Evolutionary conservation across 2,329 filamentous ascomycete genomes (phyloP).

Genomic region (Alternaria triticina): DNA sequence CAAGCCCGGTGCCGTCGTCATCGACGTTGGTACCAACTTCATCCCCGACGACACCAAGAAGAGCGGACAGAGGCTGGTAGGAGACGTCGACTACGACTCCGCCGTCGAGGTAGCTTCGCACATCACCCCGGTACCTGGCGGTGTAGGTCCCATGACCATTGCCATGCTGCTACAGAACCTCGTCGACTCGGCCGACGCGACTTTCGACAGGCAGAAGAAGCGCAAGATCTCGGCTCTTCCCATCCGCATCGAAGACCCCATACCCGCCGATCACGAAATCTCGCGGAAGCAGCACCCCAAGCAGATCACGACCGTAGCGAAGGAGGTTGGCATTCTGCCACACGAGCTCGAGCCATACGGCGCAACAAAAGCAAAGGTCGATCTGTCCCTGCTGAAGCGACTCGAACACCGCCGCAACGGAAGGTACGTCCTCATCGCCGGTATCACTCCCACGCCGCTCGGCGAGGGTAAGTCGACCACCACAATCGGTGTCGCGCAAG

Average conservation of each 20-base stretch:
- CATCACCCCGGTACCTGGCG: constrained; percentile 95
- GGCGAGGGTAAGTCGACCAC: constrained; percentile 99
- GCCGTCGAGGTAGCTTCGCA: constrained; percentile 85
- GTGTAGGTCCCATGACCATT: constrained; percentile 98
- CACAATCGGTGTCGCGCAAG: constrained; percentile 93
- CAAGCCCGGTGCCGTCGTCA: constrained; percentile 92
- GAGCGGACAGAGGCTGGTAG: constrained; percentile 88
- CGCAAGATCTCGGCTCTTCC: constrained; percentile 83
- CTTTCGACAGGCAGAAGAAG: constrained; percentile 82
- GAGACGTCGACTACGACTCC: constrained; percentile 90
- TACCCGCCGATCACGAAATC: constrained; percentile 95
- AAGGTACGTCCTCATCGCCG: constrained; percentile 89
- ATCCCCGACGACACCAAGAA: constrained; percentile 88
- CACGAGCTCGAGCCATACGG: constrained; percentile 95
- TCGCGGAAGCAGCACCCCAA: constrained; percentile 92
- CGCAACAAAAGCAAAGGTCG: constrained; percentile 94
- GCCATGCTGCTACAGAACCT: constrained; percentile 98
- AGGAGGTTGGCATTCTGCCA: constrained; percentile 85
- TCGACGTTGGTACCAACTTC: constrained; percentile 98
- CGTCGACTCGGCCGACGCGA: constrained; percentile 80
- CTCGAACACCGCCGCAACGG: constrained; percentile 87
- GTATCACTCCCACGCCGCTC: constrained; percentile 94
- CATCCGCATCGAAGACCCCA: constrained; percentile 76
- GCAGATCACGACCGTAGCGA: constrained; percentile 81
- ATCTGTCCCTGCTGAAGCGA: constrained; percentile 79